A percentile compares a stretch with the other conserved stretches of the same genome.
Conservation (phyloP, 2,329 filamentous ascomycete species). For the Monosporascus sp. region DNA sequence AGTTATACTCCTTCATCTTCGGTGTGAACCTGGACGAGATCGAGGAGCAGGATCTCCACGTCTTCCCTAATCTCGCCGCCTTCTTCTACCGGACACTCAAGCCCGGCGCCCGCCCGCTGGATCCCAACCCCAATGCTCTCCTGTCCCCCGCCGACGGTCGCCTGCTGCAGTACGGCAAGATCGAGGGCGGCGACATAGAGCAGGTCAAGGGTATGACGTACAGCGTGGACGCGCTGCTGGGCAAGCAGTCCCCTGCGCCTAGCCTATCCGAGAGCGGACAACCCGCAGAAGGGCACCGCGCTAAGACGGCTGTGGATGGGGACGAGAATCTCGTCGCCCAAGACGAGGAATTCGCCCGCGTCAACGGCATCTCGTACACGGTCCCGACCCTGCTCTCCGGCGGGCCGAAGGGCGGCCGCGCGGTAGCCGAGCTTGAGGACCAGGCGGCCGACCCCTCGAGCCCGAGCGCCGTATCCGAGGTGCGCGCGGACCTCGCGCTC, state of each 20-base stretch:
- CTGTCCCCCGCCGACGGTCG: slow-evolving; percentile 87
- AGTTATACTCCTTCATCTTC: slow-evolving; percentile 84
- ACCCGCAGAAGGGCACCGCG: slow-evolving; percentile 14
- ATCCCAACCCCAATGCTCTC: slow-evolving; percentile 73
- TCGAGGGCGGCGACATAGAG: slow-evolving; percentile 90
- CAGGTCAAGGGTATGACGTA: slow-evolving; percentile 99
- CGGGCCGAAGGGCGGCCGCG: slow-evolving; percentile 37
- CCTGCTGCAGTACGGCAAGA: slow-evolving; percentile 85
- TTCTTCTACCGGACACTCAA: slow-evolving; percentile 98
- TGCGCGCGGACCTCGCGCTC: slow-evolving; percentile 75
- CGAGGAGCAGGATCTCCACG: slow-evolving; percentile 78
- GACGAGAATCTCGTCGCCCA: slow-evolving; percentile 65
- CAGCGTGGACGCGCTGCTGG: slow-evolving; percentile 86
- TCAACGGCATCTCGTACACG: slow-evolving; percentile 95
- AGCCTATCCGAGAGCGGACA: slow-evolving; percentile 42
- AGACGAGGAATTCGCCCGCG: slow-evolving; percentile 86
- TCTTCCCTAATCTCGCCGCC: slow-evolving; percentile 85
- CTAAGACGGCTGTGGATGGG: slow-evolving; percentile 31
- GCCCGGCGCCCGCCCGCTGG: slow-evolving; percentile 78
- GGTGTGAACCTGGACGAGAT: slow-evolving; percentile 89
- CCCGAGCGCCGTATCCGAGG: slow-evolving; percentile 72
- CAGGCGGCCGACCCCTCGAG: slow-evolving; percentile 62
- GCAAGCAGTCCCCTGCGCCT: slow-evolving; percentile 54
- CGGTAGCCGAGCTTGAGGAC: slow-evolving; percentile 53
- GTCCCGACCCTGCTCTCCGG: slow-evolving; percentile 84